Conservation (phyloP, 2,329 filamentous ascomycete species). For the Penicillium polonicum region DNA sequence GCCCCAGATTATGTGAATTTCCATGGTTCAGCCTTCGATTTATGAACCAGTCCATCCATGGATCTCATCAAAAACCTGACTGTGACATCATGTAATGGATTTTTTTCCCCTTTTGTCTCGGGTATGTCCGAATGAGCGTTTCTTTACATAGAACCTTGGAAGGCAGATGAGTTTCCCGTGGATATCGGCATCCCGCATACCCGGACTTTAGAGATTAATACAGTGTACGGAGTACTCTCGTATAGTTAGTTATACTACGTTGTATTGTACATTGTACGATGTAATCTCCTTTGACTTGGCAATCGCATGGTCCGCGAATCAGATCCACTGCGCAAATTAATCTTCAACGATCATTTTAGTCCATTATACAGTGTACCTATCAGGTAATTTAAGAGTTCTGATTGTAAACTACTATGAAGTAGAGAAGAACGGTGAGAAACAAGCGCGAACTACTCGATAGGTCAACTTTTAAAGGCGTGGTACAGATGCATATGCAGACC, state of each 20-base stretch:
- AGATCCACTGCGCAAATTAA: slow-evolving; percentile 12
- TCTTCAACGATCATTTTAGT: slow-evolving; percentile 6
- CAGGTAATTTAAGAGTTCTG: not conserved
- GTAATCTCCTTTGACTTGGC: slow-evolving; percentile 7
- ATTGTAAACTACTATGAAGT: not conserved
- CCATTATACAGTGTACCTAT: not conserved
- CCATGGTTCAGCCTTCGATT: not conserved
- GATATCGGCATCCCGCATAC: not conserved
- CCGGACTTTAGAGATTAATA: not conserved
- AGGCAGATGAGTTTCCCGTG: not conserved
- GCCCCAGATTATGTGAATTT: not conserved
- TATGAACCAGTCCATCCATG: no score
- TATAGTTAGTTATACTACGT: no score
- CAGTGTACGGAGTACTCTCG: no score
- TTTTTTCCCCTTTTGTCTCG: not conserved
- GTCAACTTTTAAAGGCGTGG: not conserved
- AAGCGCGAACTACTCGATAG: not conserved
- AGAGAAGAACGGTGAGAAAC: slow-evolving; percentile 1
- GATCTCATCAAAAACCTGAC: not conserved
- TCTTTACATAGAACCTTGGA: not conserved
- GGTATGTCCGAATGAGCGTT: not conserved
- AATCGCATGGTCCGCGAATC: slow-evolving; percentile 16
- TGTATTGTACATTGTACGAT: not conserved
- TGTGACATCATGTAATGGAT: not conserved
- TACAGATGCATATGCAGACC: slow-evolving; percentile 8